phyloP scores from a whole-genome alignment of 1,284 basidiomycete species.

The Rhizoctonia solani region DNA sequence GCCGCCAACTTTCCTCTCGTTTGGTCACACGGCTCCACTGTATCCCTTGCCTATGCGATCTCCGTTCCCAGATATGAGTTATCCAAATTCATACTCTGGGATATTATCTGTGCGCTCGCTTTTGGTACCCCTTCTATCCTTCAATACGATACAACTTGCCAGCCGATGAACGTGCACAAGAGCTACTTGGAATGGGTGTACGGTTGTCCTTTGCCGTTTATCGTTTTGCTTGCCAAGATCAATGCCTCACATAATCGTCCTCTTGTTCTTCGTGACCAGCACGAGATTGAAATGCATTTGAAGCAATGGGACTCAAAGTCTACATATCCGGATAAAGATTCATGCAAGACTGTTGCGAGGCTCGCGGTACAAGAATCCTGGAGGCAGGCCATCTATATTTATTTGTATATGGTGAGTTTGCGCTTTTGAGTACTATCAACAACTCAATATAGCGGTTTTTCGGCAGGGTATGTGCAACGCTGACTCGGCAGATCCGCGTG shows the following conservation, averaged over 20 bases:
- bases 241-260: background rate
- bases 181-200: conserved; percentile 1
- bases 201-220: background rate
- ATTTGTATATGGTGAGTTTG: conserved; percentile 22
- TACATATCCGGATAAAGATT: background rate
- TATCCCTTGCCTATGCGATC: background rate
- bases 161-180: background rate
- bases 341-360: conserved; percentile 3
- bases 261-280: background rate
- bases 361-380: conserved; percentile 7
- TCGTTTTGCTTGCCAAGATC: background rate
- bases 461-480: conserved; percentile 1
- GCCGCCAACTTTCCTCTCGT: background rate
- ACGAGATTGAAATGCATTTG: background rate
- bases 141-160: conserved; percentile 1
- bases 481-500: conserved; percentile 8
- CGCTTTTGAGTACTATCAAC: background rate
- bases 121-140: conserved; percentile 10
- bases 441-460: background rate
- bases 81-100: background rate
- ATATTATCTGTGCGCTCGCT: background rate
- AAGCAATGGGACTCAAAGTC: background rate
- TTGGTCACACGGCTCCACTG: background rate
- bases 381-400: conserved; percentile 6
- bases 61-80: background rate